phyloP scores from a whole-genome alignment of 768 basidiomycete genomes.

The Collybia sordida region DNA sequence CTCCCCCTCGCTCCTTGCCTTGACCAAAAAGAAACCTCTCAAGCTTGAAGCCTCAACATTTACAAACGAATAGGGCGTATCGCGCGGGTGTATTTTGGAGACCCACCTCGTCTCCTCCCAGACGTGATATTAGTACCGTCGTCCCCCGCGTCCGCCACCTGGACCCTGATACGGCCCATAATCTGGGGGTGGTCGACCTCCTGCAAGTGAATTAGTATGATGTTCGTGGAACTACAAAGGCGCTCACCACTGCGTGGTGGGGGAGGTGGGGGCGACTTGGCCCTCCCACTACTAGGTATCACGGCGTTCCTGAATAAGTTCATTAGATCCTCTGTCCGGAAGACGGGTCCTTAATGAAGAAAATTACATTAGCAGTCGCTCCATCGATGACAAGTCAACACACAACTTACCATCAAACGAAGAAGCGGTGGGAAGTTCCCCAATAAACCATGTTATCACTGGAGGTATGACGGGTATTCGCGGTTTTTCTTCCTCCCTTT shows the following conservation, averaged over 20 bases:
- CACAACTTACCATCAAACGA: conserved; percentile 80
- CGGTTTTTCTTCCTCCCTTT: conserved; percentile 44
- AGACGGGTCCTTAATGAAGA: conserved; percentile 75
- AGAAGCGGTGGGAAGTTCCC: conserved; percentile 66
- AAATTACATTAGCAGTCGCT: no score
- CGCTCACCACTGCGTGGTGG: conserved; percentile 50
- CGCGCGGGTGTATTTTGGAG: no score
- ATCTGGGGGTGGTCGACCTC: conserved; percentile 79
- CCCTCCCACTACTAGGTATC: conserved; percentile 62
- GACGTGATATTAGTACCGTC: conserved; percentile 22
- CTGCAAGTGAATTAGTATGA: conserved; percentile 24
- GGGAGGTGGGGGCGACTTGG: conserved; percentile 59
- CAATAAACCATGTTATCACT: conserved; percentile 83
- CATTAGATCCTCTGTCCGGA: conserved; percentile 89
- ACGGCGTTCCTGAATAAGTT: conserved; percentile 78
- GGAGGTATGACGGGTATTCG: conserved; percentile 42
- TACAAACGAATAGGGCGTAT: no score
- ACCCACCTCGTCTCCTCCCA: background rate
- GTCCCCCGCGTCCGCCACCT: conserved; percentile 26
- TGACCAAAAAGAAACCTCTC: no score
- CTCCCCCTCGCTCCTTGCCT: no score
- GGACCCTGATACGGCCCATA: conserved; percentile 89
- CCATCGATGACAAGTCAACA: background rate
- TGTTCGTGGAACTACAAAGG: background rate
- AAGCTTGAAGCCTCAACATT: no score